A percentile compares a stretch with the other conserved stretches of the same genome.
These are phyloP conservation scores for Populus euphratica DNA, from an alignment of 345 rosid species.

Conservation along the genomic window DNA sequence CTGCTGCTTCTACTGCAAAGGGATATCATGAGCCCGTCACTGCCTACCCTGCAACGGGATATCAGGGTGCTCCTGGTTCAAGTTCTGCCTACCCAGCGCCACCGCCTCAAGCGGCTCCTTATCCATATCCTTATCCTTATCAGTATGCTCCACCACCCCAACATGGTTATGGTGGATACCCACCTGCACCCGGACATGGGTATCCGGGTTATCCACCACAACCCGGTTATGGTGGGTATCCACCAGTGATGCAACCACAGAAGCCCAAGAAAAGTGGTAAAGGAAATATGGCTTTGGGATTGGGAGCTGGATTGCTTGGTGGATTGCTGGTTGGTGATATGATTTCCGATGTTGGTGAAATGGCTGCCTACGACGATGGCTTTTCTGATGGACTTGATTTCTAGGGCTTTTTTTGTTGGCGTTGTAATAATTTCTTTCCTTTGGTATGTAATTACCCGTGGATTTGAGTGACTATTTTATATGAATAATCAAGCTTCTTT, in stretches of 20 bases:
- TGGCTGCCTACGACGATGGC: conserved; percentile 17
- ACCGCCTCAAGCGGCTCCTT: conserved; percentile 8
- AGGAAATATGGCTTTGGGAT: conserved; percentile 26
- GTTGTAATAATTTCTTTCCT: not conserved
- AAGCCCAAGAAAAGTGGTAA: conserved; percentile 13
- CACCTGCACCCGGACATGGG: conserved; percentile 26
- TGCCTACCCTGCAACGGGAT: conserved; percentile 12
- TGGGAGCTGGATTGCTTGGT: conserved; percentile 36
- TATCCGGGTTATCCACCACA: conserved; percentile 15
- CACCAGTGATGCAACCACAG: conserved; percentile 19
- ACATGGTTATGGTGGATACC: conserved; percentile 16
- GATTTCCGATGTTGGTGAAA: conserved; percentile 22
- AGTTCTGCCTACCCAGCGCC: conserved; percentile 1
- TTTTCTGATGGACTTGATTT: conserved; percentile 23
- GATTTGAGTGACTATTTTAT: not conserved
- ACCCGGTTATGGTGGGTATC: conserved; percentile 22
- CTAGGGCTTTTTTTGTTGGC: not conserved
- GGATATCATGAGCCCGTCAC: conserved; percentile 21
- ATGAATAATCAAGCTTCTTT: not conserved
- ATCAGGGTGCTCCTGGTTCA: conserved; percentile 8
- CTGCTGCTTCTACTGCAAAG: conserved; percentile 33
- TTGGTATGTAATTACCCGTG: not conserved
- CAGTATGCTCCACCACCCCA: conserved; percentile 25
- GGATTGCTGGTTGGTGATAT: conserved; percentile 34
- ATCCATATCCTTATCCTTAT: conserved; percentile 25